Conservation (phyloP, 2,329 filamentous ascomycete species). For the Ampelomyces quisqualis region DNA sequence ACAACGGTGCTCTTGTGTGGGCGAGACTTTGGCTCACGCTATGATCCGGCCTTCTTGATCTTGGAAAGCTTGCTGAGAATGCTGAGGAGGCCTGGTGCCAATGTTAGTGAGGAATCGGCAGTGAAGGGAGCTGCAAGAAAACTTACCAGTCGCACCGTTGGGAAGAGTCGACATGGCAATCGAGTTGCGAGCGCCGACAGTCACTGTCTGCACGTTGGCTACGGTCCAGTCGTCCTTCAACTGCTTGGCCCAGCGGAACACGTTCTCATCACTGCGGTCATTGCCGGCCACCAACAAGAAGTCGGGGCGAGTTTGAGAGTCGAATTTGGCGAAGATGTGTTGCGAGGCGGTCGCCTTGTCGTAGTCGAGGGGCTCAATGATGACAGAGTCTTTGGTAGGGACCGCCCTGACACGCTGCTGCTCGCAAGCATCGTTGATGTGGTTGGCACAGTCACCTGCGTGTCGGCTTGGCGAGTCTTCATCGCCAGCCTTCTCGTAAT, state of each 20-base stretch:
- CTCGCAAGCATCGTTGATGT: constrained; percentile 92
- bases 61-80: constrained; percentile 34
- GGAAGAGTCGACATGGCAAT: constrained; percentile 82
- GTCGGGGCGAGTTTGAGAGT: constrained; percentile 54
- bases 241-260: constrained; percentile 91
- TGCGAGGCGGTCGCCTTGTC: constrained; percentile 83
- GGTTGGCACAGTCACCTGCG: constrained; percentile 85
- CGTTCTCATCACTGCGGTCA: constrained; percentile 87
- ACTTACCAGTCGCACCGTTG: constrained; percentile 85
- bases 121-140: neutral
- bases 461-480: constrained; percentile 72
- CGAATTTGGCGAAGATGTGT: constrained; percentile 62
- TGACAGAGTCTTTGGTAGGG: constrained; percentile 73
- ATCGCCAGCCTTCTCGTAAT: constrained; percentile 82
- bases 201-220: constrained; percentile 75
- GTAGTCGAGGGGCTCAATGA: constrained; percentile 82
- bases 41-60: constrained; percentile 8
- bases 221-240: constrained; percentile 56
- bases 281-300: constrained; percentile 90
- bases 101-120: constrained; percentile 9
- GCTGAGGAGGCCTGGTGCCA: constrained; percentile 30
- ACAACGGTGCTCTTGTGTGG: neutral
- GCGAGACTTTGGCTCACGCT: neutral
- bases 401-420: constrained; percentile 81
- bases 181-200: constrained; percentile 82